Base-by-base conservation (phyloP, 257 asterid genomes). In the Penstemon barbatus region DNA sequence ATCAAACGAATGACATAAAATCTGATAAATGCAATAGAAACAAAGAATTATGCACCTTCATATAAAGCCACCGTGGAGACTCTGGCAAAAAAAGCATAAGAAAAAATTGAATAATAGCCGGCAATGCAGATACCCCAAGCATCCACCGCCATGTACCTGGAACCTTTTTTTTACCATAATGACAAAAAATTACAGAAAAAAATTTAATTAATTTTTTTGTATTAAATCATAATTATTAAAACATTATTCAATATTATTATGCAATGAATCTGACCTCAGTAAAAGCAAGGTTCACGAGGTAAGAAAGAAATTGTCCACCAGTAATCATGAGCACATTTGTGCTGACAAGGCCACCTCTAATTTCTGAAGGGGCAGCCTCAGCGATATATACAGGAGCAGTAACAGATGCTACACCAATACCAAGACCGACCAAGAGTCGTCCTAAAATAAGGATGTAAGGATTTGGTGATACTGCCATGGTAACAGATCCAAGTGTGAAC, bases 111-210 rank as follows among this genome's bases (percentile, higher is more conserved):
- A 86, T 42, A 43, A 85, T 71, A 25, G 98, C 97, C 15, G 97
- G 97, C 80, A 88, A 72, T 9, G 78, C 97, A 63, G 97, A 77
- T 75, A 86, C 92, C 78, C 98, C 97, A 73, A 92, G 97, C 98
- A 92, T 92, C 98, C 97, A 92, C 55, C 97, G 89, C 98, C 98
- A 92, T 76, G 98, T 89, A 46, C 97, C 98, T 1, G 91, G 95
- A 71, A 90, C 85, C 97, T 92, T 80, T 49, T 19, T 25, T 52
- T 71, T 50, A 53, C 70, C 74, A 83, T 57, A 70, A 75, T n/a
- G 49, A 38, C 6, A 50, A 52, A n/a, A 43, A 67, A 57, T 66
- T 64, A 71, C 62, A 53, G 40, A 50, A 3, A 61, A 62, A 2
- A 73, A 13, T 57, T 48, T 6, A 79, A 44, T 40, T 15, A 8